Conservation (phyloP, 1,284 basidiomycete species). For the Ustilago trichophora region DNA sequence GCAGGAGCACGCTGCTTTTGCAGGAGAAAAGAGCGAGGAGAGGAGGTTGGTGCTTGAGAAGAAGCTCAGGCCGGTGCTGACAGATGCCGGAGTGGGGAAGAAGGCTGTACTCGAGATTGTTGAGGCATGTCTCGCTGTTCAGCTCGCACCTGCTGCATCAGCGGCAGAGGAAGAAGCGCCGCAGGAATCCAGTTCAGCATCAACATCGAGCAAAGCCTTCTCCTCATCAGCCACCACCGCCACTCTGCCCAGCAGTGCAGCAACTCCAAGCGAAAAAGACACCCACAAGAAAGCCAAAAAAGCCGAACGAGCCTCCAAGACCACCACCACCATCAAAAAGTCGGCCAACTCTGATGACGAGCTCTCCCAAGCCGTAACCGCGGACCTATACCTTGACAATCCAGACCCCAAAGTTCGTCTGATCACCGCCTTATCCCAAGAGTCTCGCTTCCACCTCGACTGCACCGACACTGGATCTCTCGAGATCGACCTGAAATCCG, state of each 20-base stretch:
- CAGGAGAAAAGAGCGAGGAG: neutral
- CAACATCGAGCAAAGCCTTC: neutral
- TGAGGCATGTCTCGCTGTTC: slow-evolving; percentile 24
- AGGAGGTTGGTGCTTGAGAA: too few relatives aligned
- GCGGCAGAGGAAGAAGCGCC: too few relatives aligned
- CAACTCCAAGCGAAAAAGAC: neutral
- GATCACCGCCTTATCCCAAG: slow-evolving; percentile 66
- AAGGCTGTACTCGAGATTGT: slow-evolving; percentile 38
- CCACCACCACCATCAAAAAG: slow-evolving; percentile 1
- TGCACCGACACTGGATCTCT: slow-evolving; percentile 68
- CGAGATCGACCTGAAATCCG: slow-evolving; percentile 70
- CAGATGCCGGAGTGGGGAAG: slow-evolving; percentile 52
- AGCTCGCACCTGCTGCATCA: too few relatives aligned
- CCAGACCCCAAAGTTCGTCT: slow-evolving; percentile 24
- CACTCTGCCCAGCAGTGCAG: neutral
- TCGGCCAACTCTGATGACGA: slow-evolving; percentile 2
- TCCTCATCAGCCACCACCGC: too few relatives aligned
- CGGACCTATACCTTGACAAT: slow-evolving; percentile 21
- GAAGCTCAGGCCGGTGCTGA: slow-evolving; percentile 41
- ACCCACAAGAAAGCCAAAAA: slow-evolving; percentile 5
- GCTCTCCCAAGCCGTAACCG: slow-evolving; percentile 1
- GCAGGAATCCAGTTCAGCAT: too few relatives aligned
- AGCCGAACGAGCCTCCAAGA: neutral
- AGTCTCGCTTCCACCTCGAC: slow-evolving; percentile 70
- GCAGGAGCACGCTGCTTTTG: slow-evolving; percentile 9